These are phyloP conservation scores for Euphorbia peplus DNA, from an alignment of 345 rosid species.

Conservation along the genomic window DNA sequence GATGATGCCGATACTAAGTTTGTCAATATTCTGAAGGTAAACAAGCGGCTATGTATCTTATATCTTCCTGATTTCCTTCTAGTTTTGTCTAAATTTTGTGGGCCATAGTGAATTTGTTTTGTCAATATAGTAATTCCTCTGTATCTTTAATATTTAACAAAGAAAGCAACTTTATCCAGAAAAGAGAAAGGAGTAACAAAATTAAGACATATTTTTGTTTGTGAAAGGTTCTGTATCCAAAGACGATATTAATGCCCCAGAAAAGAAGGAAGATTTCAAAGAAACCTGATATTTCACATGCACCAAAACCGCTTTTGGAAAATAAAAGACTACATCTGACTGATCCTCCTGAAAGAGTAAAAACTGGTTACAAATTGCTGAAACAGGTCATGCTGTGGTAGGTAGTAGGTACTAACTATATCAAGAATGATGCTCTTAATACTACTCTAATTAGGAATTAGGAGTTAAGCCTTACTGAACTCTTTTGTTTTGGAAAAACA, in stretches of 20 bases:
- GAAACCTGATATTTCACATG: too few species aligned
- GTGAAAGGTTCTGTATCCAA: background rate
- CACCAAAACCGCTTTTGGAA: too few species aligned
- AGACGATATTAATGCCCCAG: background rate
- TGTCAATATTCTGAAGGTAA: conserved; percentile 70
- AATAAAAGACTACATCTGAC: too few species aligned
- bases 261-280: too few species aligned
- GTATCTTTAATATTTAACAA: background rate
- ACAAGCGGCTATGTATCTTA: background rate
- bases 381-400: too few species aligned
- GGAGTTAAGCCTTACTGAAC: too few species aligned
- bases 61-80: conserved; percentile 11
- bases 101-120: background rate
- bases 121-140: background rate
- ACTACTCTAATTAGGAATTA: too few species aligned
- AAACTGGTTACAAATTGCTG: too few species aligned
- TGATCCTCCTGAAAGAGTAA: too few species aligned
- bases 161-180: background rate
- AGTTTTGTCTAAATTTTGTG: background rate
- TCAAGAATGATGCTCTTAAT: too few species aligned
- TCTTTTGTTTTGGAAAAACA: too few species aligned
- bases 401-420: too few species aligned
- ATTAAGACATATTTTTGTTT: background rate
- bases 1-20: conserved; percentile 54
- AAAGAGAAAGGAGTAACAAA: background rate